Conservation (phyloP, 2,329 filamentous ascomycete genomes). For the Lecanicillium sp. region DNA sequence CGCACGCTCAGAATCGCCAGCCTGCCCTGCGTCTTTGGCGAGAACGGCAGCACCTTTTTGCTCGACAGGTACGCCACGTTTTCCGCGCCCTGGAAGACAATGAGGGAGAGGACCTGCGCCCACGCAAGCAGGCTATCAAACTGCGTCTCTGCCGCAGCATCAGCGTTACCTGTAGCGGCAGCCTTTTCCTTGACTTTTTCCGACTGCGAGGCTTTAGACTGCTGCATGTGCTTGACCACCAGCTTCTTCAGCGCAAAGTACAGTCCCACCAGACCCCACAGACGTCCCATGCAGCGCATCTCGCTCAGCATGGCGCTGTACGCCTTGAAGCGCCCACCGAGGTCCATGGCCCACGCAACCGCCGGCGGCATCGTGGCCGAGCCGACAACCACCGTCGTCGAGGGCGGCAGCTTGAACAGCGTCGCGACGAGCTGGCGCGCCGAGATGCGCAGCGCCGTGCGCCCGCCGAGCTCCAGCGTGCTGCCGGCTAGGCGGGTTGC, state of each 20-base stretch:
- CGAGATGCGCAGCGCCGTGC: constrained; percentile 47
- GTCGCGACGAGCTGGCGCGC: constrained; percentile 44
- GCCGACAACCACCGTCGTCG: constrained; percentile 37
- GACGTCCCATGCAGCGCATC: constrained; percentile 60
- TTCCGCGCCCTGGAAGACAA: constrained; percentile 71
- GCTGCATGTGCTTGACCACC: constrained; percentile 21
- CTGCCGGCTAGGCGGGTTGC: constrained; percentile 46
- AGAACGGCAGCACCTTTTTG: constrained; percentile 60
- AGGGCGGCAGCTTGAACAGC: constrained; percentile 41
- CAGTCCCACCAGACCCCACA: constrained; percentile 71
- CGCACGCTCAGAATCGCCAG: constrained; percentile 67
- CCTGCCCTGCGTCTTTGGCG: constrained; percentile 45
- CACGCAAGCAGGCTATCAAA: constrained; percentile 48
- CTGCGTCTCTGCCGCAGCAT: constrained; percentile 24
- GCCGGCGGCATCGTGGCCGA: constrained; percentile 23
- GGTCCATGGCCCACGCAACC: constrained; percentile 36
- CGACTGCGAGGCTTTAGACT: constrained; percentile 16
- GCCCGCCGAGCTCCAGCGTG: constrained; percentile 42
- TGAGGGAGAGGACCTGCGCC: constrained; percentile 58
- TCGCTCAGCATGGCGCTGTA: constrained; percentile 62
- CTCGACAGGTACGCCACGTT: constrained; percentile 70
- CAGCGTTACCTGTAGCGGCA: too few species aligned
- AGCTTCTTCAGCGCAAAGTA: constrained; percentile 57
- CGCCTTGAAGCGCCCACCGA: constrained; percentile 45
- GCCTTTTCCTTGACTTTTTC: constrained; percentile 19